Evolutionary conservation across 2,329 filamentous ascomycete genomes (phyloP).

Genomic region (Didymella glomerata): DNA sequence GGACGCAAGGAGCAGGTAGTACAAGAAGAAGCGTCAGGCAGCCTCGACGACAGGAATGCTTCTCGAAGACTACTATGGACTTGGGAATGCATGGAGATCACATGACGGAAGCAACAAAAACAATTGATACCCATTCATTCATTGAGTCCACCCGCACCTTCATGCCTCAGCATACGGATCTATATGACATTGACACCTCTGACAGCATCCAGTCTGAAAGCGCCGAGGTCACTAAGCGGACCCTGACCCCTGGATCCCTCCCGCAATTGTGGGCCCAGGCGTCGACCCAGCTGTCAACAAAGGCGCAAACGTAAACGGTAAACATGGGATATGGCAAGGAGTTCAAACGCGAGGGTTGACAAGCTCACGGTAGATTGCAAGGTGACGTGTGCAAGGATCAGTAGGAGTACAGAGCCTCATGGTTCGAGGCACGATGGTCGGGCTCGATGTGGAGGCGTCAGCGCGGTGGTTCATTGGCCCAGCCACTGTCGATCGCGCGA

Average conservation of each 20-base stretch:
- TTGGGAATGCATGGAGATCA: neutral
- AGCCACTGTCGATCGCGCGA: slow-evolving; percentile 14
- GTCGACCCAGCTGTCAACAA: slow-evolving; percentile 12
- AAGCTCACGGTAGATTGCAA: neutral
- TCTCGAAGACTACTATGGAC: neutral
- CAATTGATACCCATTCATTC: slow-evolving; percentile 10
- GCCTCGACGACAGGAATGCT: slow-evolving; percentile 15
- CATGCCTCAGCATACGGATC: neutral
- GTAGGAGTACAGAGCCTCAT: neutral
- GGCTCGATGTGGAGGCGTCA: slow-evolving; percentile 7
- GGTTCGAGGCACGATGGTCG: neutral
- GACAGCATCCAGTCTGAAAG: slow-evolving; percentile 1
- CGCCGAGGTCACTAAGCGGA: slow-evolving; percentile 6
- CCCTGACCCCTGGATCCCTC: slow-evolving; percentile 13
- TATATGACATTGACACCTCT: neutral
- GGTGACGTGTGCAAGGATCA: neutral
- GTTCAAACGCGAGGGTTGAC: neutral
- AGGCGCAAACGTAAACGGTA: slow-evolving; percentile 2
- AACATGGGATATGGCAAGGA: neutral
- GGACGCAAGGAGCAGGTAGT: neutral
- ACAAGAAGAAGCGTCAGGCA: slow-evolving; percentile 1
- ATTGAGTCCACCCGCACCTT: neutral
- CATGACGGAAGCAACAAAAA: slow-evolving; percentile 11
- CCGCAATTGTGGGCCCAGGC: slow-evolving; percentile 15
- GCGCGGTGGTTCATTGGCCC: slow-evolving; percentile 11